phyloP scores from a whole-genome alignment of 2,329 filamentous ascomycete genomes.

The Ceratocystis papillata region DNA sequence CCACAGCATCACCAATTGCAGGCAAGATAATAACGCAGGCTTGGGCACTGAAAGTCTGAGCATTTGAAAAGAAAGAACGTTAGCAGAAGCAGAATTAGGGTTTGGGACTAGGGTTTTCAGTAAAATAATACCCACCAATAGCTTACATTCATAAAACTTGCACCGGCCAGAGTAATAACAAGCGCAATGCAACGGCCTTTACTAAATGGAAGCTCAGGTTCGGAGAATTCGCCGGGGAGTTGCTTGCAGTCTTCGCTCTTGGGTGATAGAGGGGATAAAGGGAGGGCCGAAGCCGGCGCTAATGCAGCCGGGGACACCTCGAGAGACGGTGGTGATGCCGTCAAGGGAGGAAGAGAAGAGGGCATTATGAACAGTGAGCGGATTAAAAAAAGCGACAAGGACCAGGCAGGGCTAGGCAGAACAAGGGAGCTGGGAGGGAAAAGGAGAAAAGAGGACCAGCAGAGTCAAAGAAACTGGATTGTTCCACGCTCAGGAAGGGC shows the following conservation, averaged over 20 bases:
- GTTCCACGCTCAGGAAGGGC: too few species aligned
- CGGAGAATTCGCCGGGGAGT: background rate
- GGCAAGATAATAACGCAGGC: constrained; percentile 52
- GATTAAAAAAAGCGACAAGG: background rate
- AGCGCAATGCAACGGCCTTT: constrained; percentile 45
- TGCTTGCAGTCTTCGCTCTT: background rate
- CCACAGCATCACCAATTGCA: constrained; percentile 46
- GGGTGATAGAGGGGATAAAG: background rate
- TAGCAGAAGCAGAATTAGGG: background rate
- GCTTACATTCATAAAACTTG: constrained; percentile 45
- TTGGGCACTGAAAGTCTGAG: constrained; percentile 46
- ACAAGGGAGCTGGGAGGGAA: background rate
- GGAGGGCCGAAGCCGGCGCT: background rate
- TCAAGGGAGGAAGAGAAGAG: background rate
- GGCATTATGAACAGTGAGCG: background rate
- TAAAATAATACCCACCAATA: background rate
- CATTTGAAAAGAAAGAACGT: background rate
- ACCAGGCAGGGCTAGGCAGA: background rate
- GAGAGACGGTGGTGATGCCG: background rate
- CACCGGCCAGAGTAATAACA: constrained; percentile 44
- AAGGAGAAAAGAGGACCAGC: constrained; percentile 11
- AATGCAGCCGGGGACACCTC: background rate
- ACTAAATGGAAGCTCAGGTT: constrained; percentile 33
- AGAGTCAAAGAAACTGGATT: background rate
- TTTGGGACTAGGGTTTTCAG: background rate